These are phyloP conservation scores for Eutypella sp. DNA, from an alignment of 2,329 filamentous ascomycete genomes.

Conservation along the genomic window DNA sequence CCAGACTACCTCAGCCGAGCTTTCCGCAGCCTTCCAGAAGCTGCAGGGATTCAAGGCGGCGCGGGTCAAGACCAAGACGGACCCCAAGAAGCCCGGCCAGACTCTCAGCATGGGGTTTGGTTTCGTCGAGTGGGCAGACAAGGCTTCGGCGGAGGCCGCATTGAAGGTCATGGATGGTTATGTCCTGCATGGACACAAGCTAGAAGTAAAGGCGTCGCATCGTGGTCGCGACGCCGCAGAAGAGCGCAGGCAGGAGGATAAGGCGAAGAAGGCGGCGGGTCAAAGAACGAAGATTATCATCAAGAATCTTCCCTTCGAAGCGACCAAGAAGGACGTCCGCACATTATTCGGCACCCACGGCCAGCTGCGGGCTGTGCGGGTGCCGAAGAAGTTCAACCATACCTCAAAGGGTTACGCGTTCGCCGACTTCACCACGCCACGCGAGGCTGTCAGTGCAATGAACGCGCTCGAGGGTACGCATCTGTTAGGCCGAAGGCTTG, in stretches of 20 bases:
- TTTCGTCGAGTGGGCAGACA: conserved; percentile 82
- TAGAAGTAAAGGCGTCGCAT: conserved; percentile 82
- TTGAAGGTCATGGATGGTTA: conserved; percentile 82
- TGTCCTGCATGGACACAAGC: conserved; percentile 78
- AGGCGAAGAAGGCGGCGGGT: conserved; percentile 70
- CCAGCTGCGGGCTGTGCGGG: conserved; percentile 82
- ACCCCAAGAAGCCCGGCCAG: conserved; percentile 85
- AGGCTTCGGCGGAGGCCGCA: conserved; percentile 73
- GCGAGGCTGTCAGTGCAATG: conserved; percentile 87
- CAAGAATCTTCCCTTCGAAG: conserved; percentile 97
- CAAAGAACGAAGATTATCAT: conserved; percentile 89
- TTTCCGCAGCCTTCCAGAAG: conserved; percentile 73
- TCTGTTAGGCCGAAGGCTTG: conserved; percentile 80
- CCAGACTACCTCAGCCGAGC: conserved; percentile 69
- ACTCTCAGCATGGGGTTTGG: conserved; percentile 95
- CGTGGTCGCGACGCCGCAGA: conserved; percentile 83
- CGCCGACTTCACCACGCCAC: conserved; percentile 87
- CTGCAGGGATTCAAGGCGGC: conserved; percentile 87
- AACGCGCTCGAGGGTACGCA: conserved; percentile 89
- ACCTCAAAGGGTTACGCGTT: conserved; percentile 91
- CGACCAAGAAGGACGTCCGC: conserved; percentile 86
- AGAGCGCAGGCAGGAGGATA: conserved; percentile 77
- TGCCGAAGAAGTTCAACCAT: conserved; percentile 92
- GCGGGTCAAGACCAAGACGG: conserved; percentile 85
- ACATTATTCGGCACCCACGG: conserved; percentile 85